Evolutionary conservation across 257 asterid species (phyloP), one percentile per base, ranked within the genome.

Genomic region (Solanum tarijense): DNA sequence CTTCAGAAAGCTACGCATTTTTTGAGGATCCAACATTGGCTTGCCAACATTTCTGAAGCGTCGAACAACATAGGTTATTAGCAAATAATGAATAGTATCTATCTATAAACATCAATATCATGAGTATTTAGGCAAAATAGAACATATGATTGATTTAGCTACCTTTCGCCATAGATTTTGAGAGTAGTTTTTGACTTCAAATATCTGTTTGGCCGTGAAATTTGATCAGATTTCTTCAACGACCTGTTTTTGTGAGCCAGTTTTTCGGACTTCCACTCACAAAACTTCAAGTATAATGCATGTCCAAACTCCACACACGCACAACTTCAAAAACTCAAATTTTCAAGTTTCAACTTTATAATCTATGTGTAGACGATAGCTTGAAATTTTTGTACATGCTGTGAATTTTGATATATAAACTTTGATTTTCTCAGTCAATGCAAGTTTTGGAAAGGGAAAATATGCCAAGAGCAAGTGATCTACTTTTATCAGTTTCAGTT

Each of bases 401-500:
- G 73, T 66, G 83, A 69, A 36, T 36, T 39, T 69, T 58, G 66
- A 55, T 18, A 14, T 46, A 46, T 46, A 23, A 48, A 79, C 38
- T 84, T 27, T 20, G 32, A 43, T 72, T 34, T 81, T 81, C 39
- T 82, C 86, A 23, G 88, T 86, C 31, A 34, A 32, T 88, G 68
- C 85, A 62, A 87, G 20, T 39, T 14, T 52, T 23, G 48, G 78
- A 35, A 73, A 86, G 41, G 32, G 58, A 84, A 21, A 75, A 75
- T 75, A 89, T 86, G 62, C 86, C 74, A 84, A 89, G 91, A 21
- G 94, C 94, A 12, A 90, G 89, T 69, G 93, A 94, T 86, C 93
- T 93, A 38, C 95, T 93, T 23, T 60, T 93, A 84, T 92, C 96
- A 12, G 93, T 93, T 89, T 91, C 92, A 55, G 83, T 93, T 23